These are phyloP conservation scores for Solanum chacoense DNA, from an alignment of 305 asterid species.

Conservation along the genomic window DNA sequence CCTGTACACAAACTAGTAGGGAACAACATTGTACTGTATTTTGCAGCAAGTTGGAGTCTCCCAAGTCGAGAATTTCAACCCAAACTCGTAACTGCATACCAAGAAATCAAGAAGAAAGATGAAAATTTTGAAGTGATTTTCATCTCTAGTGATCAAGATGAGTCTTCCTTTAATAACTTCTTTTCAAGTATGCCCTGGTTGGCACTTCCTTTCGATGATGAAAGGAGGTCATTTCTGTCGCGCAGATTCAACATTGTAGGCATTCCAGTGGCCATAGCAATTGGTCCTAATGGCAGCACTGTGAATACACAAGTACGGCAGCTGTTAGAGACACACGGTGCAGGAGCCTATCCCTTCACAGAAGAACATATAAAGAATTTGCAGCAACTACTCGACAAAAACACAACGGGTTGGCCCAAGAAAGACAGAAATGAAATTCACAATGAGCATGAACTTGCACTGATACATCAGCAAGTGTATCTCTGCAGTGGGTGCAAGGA, in stretches of 20 bases:
- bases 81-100: slow-evolving; percentile 6
- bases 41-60: slow-evolving; percentile 28
- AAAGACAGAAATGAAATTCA: slow-evolving; percentile 16
- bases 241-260: slow-evolving; percentile 21
- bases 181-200: slow-evolving; percentile 26
- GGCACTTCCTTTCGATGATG: slow-evolving; percentile 20
- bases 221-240: slow-evolving; percentile 4
- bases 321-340: slow-evolving; percentile 15
- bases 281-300: slow-evolving; percentile 17
- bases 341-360: slow-evolving; percentile 20
- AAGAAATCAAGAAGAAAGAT: slow-evolving; percentile 21
- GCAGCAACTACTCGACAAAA: slow-evolving; percentile 4
- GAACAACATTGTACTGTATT: slow-evolving; percentile 21
- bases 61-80: slow-evolving; percentile 25
- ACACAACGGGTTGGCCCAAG: slow-evolving; percentile 22
- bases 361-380: slow-evolving; percentile 8
- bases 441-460: slow-evolving; percentile 11
- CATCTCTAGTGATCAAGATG: slow-evolving; percentile 25
- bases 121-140: slow-evolving; percentile 15
- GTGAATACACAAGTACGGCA: slow-evolving; percentile 17
- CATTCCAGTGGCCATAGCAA: slow-evolving; percentile 24
- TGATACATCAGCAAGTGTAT: slow-evolving; percentile 11
- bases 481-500: slow-evolving; percentile 18
- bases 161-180: slow-evolving; percentile 15
- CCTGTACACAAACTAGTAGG: slow-evolving; percentile 20